Base-by-base conservation (phyloP, 441 rosid species). In the Raphanus hybrid region DNA sequence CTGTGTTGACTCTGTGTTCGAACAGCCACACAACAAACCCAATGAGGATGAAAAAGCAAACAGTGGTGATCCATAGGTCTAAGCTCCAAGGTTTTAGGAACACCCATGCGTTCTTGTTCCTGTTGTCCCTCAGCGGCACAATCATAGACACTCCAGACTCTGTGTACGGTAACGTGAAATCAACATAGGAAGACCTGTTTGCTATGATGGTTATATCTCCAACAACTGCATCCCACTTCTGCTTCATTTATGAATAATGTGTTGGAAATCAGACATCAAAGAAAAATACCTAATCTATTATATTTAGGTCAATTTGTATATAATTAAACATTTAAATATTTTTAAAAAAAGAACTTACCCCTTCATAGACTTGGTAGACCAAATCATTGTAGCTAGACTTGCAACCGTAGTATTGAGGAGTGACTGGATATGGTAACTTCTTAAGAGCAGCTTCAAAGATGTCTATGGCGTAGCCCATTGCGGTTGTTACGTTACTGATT, bases 141-240 rank as follows among this genome's bases (percentile, higher is more conserved):
- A 87, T 5, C 84, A 87, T 86, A n/a, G 83, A 69, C 8, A 86
- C 80, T 4, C 93, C 86, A 5, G 85, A 74, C 5, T 87, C 89
- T 26, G 86, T 50, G 74, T 59, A 89, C 0, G 93, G 91, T 65
- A 79, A n/a, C 3, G 90, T 83, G 60, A 89, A 89, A 10, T 86
- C 90, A 10, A 71, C 83, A 8, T 1, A 50, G 12, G 0, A 0
- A 0, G 86, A 73, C 27, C 87, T 73, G 26, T 48, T 5, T 0
- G 85, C 76, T 3, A 58, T 20, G 35, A 87, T 84, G 26, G 91
- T 80, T 60, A 45, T 11, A 61, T 89, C 93, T 27, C 90, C 91
- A 15, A 81, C 89, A 1, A 67, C 81, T 0, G 79, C 89, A 82
- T 89, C 87, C 11, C 37, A 79, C 2, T 7, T 65, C 87, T 87